Percentiles rank a stretch among this genome's conserved stretches.
Conservation (phyloP, 192 early-diverging fungal genomes). For the Gamsiella multidivaricata region DNA sequence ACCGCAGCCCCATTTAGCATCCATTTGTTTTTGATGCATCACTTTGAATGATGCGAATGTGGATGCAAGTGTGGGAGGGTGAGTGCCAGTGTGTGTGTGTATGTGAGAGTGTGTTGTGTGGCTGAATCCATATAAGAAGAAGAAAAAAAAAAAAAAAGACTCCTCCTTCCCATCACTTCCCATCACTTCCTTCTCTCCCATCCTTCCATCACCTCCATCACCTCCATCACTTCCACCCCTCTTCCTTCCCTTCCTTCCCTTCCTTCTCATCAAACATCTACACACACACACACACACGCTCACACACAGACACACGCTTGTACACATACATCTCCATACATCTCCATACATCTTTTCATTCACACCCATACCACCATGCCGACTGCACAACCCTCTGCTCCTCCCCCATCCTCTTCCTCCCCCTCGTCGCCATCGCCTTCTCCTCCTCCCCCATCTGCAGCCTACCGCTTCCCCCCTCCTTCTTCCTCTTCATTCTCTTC, state of each 20-base stretch:
- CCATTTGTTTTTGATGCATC: too few relatives aligned
- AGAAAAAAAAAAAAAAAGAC: too few relatives aligned
- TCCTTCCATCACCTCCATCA: too few relatives aligned
- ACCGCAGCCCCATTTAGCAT: too few relatives aligned
- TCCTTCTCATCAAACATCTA: too few relatives aligned
- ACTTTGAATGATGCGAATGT: not conserved
- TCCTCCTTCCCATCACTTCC: not conserved
- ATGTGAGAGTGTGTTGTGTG: too few relatives aligned
- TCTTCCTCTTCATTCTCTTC: slow-evolving; percentile 6
- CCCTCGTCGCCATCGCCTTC: slow-evolving; percentile 2
- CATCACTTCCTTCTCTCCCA: not conserved
- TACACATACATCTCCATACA: not conserved
- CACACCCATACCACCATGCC: slow-evolving; percentile 6
- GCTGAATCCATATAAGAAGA: too few relatives aligned
- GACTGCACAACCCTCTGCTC: slow-evolving; percentile 10
- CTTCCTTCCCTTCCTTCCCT: not conserved
- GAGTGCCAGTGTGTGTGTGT: too few relatives aligned
- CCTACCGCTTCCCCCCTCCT: slow-evolving; percentile 5
- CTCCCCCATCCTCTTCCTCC: not conserved
- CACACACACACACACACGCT: too few relatives aligned
- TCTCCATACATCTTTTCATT: not conserved
- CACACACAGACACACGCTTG: too few relatives aligned
- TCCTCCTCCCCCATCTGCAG: slow-evolving; percentile 8
- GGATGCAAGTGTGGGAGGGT: too few relatives aligned
- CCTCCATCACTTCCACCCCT: not conserved